Conservation (phyloP, 371 early-diverging fungal genomes). For the Mucor piriformis region DNA sequence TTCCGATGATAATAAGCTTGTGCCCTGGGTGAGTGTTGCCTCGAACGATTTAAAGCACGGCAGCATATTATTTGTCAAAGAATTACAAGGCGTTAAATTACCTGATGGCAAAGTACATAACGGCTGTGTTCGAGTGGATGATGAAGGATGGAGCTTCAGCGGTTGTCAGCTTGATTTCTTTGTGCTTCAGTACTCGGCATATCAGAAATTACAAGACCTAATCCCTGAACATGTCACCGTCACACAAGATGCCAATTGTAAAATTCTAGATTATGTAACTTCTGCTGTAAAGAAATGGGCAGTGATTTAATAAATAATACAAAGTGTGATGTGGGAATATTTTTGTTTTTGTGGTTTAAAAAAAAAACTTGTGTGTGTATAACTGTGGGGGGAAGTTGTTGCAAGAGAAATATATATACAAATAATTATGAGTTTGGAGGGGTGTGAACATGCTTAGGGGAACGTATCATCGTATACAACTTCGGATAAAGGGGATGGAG, state of each 20-base stretch:
- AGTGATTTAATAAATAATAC: neutral
- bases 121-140: slow-evolving; percentile 55
- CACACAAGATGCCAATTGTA: slow-evolving; percentile 11
- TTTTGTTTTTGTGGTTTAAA: neutral
- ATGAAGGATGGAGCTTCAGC: slow-evolving; percentile 57
- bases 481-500: slow-evolving; percentile 28
- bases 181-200: slow-evolving; percentile 27
- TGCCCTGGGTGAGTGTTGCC: slow-evolving; percentile 49
- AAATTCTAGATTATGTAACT: slow-evolving; percentile 25
- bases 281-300: slow-evolving; percentile 29
- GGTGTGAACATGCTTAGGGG: neutral
- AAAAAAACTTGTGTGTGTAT: neutral
- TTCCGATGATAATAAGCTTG: slow-evolving; percentile 27
- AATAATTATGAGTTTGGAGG: neutral
- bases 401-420: neutral
- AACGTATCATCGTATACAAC: slow-evolving; percentile 10
- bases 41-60: slow-evolving; percentile 47
- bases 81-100: slow-evolving; percentile 44
- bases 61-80: slow-evolving; percentile 50
- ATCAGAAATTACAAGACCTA: slow-evolving; percentile 10
- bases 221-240: slow-evolving; percentile 28
- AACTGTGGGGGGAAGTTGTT: no score
- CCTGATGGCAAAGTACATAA: slow-evolving; percentile 52
- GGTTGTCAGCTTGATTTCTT: slow-evolving; percentile 54
- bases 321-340: neutral